Evolutionary conservation across 192 early-diverging fungal genomes (phyloP).

Genomic region (Podila minutissima): DNA sequence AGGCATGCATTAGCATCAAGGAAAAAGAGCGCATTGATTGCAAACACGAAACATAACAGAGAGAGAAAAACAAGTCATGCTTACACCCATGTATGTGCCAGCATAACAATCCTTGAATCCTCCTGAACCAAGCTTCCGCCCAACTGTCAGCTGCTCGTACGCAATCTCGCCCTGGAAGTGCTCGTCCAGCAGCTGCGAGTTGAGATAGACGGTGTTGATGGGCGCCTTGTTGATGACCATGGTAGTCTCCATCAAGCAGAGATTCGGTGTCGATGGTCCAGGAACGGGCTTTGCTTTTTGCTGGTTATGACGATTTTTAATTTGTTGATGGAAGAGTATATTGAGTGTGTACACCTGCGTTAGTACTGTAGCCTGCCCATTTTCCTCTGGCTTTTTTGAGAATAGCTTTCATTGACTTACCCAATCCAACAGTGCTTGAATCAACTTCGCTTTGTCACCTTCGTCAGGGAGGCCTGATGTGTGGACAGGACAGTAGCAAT

Average conservation of each 20-base stretch:
- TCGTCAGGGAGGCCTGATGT: conserved; percentile 69
- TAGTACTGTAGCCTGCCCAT: background rate
- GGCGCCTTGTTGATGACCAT: conserved; percentile 46
- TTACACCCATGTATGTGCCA: conserved; percentile 70
- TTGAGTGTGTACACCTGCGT: background rate
- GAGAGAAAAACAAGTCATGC: background rate
- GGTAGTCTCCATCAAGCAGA: conserved; percentile 62
- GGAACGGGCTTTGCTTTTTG: conserved; percentile 74
- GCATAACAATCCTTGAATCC: conserved; percentile 85
- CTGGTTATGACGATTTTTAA: conserved; percentile 17
- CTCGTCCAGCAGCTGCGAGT: conserved; percentile 57
- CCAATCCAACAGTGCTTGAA: conserved; percentile 72
- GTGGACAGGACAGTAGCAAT: no score
- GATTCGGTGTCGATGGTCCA: conserved; percentile 72
- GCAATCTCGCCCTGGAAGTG: conserved; percentile 68
- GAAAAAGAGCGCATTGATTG: background rate
- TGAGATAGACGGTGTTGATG: conserved; percentile 56
- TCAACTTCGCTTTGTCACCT: conserved; percentile 69
- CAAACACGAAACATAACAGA: background rate
- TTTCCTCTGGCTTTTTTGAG: no score
- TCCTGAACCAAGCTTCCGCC: conserved; percentile 76
- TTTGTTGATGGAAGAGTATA: background rate
- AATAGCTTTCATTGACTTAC: conserved; percentile 48
- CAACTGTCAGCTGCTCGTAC: conserved; percentile 67
- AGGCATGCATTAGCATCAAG: background rate